Conservation (phyloP, 1,139 yeast species). For the Geotrichum aggregatum region DNA sequence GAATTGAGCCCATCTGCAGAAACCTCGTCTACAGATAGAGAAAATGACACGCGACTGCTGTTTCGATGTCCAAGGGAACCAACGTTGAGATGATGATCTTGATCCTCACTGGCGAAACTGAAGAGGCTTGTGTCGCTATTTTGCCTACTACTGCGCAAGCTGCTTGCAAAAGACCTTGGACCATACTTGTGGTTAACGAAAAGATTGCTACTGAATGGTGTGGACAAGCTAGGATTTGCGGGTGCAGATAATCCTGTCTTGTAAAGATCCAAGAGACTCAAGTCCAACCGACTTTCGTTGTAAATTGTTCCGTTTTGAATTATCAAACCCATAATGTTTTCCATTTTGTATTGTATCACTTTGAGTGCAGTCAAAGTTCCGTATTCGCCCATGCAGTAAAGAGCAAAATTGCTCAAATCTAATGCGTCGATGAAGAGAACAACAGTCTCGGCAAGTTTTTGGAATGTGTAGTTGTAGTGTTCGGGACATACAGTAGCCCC, state of each 20-base stretch:
- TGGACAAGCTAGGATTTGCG: background rate
- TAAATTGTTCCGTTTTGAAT: slow-evolving; percentile 48
- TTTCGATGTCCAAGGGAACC: background rate
- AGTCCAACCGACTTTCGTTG: slow-evolving; percentile 22
- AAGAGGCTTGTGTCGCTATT: background rate
- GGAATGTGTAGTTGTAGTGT: slow-evolving; percentile 38
- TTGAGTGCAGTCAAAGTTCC: slow-evolving; percentile 46
- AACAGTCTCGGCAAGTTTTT: slow-evolving; percentile 37
- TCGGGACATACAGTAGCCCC: slow-evolving; percentile 41
- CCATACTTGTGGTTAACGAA: background rate
- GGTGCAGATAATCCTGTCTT: slow-evolving; percentile 6
- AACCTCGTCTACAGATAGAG: slow-evolving; percentile 2
- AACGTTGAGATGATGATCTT: background rate
- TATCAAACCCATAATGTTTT: slow-evolving; percentile 36
- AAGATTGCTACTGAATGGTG: background rate
- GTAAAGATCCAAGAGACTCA: slow-evolving; percentile 8
- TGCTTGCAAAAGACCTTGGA: background rate
- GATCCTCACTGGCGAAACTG: background rate
- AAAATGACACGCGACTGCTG: background rate
- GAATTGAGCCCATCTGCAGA: background rate
- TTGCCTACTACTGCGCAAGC: background rate
- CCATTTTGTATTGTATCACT: slow-evolving; percentile 38
- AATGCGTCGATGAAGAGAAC: slow-evolving; percentile 37
- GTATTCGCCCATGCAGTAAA: slow-evolving; percentile 44
- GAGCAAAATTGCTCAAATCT: slow-evolving; percentile 34